Evolutionary conservation across 768 basidiomycete genomes (phyloP), one percentile per base, ranked within the genome.

Genomic region (Hygrocybe coccinea): DNA sequence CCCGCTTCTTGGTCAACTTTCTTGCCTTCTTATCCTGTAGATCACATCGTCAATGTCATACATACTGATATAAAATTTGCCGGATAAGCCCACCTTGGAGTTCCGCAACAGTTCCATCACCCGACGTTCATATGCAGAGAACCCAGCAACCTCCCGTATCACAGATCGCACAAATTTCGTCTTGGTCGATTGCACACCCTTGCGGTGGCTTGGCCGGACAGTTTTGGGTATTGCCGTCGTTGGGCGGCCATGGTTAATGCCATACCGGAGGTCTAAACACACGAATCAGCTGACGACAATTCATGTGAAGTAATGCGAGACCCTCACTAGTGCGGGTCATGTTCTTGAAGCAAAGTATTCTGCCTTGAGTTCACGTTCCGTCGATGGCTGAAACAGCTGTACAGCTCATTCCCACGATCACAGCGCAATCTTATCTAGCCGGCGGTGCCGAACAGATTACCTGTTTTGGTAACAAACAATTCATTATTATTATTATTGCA

Each of bases 1-100:
- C 95, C 81, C 94, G 87, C 81, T 95, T 97, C 87, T 99, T 99
- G 65, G 94, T 95, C 81, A 98, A 79, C 80, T 98, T 98, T 74
- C 93, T 83, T 57, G 95, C 95, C 78, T 95, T 97, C 86, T 99
- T 99, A 74, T 99, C 95, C 93, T 93, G 67, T 44, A 55, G 47
- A 12, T 14, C 46, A 8, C 1, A 24, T 60, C 35, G 50, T 53
- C 36, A 54, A 35, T 39, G 45, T 17, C 21, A 54, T n/a, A 11
- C 3, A 8, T 8, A 15, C 8, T 15, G 22, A 4, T 24, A 55
- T 52, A 50, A 46, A 37, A 14, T 25, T 21, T 35, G 2, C 25
- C 8, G 39, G 47, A 54, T 49, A 38, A 36, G 71, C 86, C 63
- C 70, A 89, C 89, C 81, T 95, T 97, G 60, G 91, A 94, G 84